Percentiles rank a stretch among this genome's conserved stretches.
These are phyloP conservation scores for Cladophialophora immunda DNA, from an alignment of 2,329 filamentous ascomycete species.

Conservation along the genomic window DNA sequence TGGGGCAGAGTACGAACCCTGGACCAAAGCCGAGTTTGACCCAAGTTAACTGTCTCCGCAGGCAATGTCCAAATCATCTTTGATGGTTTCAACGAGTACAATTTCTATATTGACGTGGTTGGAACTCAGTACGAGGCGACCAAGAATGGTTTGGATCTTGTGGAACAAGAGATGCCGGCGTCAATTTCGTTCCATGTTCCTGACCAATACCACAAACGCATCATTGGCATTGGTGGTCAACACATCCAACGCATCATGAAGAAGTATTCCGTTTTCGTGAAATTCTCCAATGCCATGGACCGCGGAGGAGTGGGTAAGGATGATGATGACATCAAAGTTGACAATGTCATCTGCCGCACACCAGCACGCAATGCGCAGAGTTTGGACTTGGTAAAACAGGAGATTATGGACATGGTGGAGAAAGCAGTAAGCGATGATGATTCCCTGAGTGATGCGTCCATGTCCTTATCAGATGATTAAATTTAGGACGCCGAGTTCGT, in stretches of 20 bases:
- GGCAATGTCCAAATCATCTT: constrained; percentile 98
- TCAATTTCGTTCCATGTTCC: constrained; percentile 99
- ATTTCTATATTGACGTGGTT: constrained; percentile 99
- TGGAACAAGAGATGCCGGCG: constrained; percentile 98
- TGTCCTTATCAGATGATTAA: constrained; percentile 37
- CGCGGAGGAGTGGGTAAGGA: constrained; percentile 91
- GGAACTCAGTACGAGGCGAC: constrained; percentile 91
- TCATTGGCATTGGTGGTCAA: constrained; percentile 97
- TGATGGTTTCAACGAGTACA: constrained; percentile 99
- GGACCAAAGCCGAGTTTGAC: constrained; percentile 16
- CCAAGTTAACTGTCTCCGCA: constrained; percentile 46
- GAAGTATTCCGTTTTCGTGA: constrained; percentile 99
- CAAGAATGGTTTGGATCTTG: constrained; percentile 88
- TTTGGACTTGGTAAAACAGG: constrained; percentile 94
- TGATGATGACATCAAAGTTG: constrained; percentile 97
- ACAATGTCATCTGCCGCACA: constrained; percentile 98
- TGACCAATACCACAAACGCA: constrained; percentile 98
- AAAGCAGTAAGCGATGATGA: constrained; percentile 71
- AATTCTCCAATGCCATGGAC: constrained; percentile 99
- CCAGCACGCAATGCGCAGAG: constrained; percentile 97
- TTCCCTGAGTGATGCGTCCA: constrained; percentile 23
- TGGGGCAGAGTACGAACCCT: constrained; percentile 82
- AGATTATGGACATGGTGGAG: constrained; percentile 99
- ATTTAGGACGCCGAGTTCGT: constrained; percentile 91
- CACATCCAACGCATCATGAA: constrained; percentile 99